Evolutionary conservation across 1,284 basidiomycete species (phyloP).

Genomic region (Boletus smithii): DNA sequence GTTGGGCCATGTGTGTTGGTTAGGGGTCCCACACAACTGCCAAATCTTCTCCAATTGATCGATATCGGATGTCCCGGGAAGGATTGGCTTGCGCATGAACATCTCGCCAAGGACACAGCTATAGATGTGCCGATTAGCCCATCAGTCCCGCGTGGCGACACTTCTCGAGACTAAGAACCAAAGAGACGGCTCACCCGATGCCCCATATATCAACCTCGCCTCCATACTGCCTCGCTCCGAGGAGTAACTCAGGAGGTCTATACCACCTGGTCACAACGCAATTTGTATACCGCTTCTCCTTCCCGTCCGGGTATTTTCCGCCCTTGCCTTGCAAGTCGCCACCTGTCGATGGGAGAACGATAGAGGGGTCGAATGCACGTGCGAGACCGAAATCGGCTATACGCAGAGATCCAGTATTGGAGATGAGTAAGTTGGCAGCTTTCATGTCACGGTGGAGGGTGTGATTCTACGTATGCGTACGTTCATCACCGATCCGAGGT

Average conservation of each 20-base stretch:
- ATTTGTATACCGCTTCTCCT: constrained; percentile 85
- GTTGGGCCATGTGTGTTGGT: constrained; percentile 79
- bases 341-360: constrained; percentile 33
- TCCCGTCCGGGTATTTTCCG: constrained; percentile 43
- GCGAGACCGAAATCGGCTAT: constrained; percentile 98
- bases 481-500: constrained; percentile 5
- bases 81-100: constrained; percentile 85
- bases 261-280: constrained; percentile 99
- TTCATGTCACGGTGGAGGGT: constrained; percentile 99
- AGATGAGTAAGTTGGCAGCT: constrained; percentile 94
- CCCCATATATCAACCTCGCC: constrained; percentile 98
- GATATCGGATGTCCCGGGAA: constrained; percentile 84
- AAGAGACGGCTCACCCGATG: constrained; percentile 65
- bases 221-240: constrained; percentile 88
- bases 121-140: constrained; percentile 9
- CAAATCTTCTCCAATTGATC: constrained; percentile 92
- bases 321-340: constrained; percentile 30
- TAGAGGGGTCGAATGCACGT: constrained; percentile 61
- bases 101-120: constrained; percentile 96
- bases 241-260: constrained; percentile 90
- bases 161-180: constrained; percentile 1
- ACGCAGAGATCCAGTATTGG: constrained; percentile 76
- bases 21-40: constrained; percentile 84
- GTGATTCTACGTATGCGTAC: constrained; percentile 63
- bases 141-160: neutral